Evolutionary conservation across 768 basidiomycete genomes (phyloP).

Genomic region (Suillus subluteus): DNA sequence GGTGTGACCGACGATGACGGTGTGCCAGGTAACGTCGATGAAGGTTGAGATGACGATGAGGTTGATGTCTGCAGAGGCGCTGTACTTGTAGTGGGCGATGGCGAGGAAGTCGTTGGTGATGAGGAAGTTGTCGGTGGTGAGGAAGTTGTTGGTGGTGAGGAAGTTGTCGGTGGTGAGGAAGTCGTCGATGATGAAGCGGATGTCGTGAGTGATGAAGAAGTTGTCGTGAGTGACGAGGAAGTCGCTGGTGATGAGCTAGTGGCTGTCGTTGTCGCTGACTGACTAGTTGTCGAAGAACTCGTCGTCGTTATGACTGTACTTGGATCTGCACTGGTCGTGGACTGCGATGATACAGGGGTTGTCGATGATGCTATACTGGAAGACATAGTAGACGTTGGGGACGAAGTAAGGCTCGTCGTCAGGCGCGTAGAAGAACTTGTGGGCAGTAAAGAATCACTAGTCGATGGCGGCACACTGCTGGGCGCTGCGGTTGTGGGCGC

Average conservation of each 20-base stretch:
- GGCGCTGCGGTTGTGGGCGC: constrained; percentile 19
- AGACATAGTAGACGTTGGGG: constrained; percentile 14
- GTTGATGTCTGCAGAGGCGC: constrained; percentile 11
- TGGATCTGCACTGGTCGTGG: constrained; percentile 19
- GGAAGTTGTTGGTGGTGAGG: constrained; percentile 14
- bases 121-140: constrained; percentile 21
- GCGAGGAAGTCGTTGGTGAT: no score
- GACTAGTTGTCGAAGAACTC: constrained; percentile 25
- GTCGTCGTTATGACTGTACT: constrained; percentile 20
- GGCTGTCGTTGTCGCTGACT: constrained; percentile 19
- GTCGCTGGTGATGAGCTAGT: constrained; percentile 11
- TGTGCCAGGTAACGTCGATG: constrained; percentile 20
- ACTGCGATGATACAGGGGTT: constrained; percentile 25
- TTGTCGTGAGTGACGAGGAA: constrained; percentile 3
- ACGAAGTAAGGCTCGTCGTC: constrained; percentile 20
- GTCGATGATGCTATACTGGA: constrained; percentile 10
- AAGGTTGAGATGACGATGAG: constrained; percentile 7
- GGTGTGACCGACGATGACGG: constrained; percentile 14
- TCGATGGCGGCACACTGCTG: constrained; percentile 18
- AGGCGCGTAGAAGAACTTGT: constrained; percentile 15
- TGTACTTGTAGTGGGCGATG: no score
- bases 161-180: constrained; percentile 8
- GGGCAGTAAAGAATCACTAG: constrained; percentile 16
- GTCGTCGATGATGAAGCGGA: constrained; percentile 13
- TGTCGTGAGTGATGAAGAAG: constrained; percentile 18